phyloP scores from a whole-genome alignment of 2,329 filamentous ascomycete genomes.

The Neofusicoccum umdonicola region DNA sequence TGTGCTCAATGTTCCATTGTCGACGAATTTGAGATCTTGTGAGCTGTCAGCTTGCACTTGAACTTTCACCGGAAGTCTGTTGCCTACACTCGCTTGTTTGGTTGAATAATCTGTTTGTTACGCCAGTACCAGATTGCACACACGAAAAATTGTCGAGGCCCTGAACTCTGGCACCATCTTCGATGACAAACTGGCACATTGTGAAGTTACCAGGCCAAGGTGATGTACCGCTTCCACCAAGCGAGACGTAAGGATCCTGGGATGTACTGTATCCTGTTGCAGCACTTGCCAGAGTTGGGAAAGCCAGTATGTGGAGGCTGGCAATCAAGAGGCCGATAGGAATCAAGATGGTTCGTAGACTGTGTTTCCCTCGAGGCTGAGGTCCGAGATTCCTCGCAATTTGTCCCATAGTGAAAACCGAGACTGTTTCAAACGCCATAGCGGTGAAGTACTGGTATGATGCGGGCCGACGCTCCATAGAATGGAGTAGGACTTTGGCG shows the following conservation, averaged over 20 bases:
- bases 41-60: no score
- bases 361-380: not conserved
- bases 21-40: not conserved
- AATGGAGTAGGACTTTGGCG: not conserved
- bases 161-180: not conserved
- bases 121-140: no score
- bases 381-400: not conserved
- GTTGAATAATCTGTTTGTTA: no score
- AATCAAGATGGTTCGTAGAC: not conserved
- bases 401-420: not conserved
- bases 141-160: not conserved
- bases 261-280: not conserved
- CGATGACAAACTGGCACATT: not conserved
- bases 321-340: not conserved
- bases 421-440: not conserved
- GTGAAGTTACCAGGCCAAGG: not conserved
- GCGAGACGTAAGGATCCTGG: not conserved
- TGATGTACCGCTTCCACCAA: no score
- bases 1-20: not conserved
- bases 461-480: not conserved
- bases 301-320: not conserved
- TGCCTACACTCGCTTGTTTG: no score
- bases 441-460: not conserved
- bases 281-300: not conserved
- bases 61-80: no score